These are phyloP conservation scores for Dactylis glomerata DNA, from an alignment of 176 grass and related monocot species.

Conservation along the genomic window DNA sequence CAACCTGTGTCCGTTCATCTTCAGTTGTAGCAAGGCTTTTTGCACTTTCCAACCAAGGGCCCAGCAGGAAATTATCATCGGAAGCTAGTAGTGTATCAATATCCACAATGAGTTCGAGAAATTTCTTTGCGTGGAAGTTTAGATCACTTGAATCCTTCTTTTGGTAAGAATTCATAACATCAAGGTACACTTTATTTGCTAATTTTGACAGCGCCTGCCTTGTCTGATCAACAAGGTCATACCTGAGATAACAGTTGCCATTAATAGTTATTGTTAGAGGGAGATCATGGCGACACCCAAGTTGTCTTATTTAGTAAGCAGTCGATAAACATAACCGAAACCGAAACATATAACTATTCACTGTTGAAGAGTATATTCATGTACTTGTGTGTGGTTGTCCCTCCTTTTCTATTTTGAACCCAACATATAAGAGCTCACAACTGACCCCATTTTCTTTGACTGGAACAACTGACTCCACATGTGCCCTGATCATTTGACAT, in stretches of 20 bases:
- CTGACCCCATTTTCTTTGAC: no score
- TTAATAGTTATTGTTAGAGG: background rate
- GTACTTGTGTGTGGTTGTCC: background rate
- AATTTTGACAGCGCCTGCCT: constrained; percentile 90
- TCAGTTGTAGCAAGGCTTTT: constrained; percentile 57
- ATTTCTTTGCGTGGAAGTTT: constrained; percentile 54
- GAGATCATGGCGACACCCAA: background rate
- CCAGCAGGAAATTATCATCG: constrained; percentile 86
- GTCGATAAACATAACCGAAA: background rate
- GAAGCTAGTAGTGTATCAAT: constrained; percentile 77
- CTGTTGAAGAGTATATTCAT: constrained; percentile 9
- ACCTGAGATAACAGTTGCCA: constrained; percentile 42
- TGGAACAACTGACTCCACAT: no score
- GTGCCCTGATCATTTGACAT: background rate
- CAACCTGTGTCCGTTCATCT: constrained; percentile 67
- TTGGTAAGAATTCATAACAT: constrained; percentile 51
- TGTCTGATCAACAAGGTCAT: constrained; percentile 89
- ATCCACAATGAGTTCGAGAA: constrained; percentile 77
- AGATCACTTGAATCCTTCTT: constrained; percentile 57
- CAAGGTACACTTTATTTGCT: constrained; percentile 86
- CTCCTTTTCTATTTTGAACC: no score
- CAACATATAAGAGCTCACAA: no score
- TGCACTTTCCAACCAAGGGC: constrained; percentile 89
- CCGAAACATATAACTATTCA: background rate
- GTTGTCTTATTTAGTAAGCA: constrained; percentile 8